Base-by-base conservation (phyloP, 1,139 yeast species). In the Meyerozyma carpophila region DNA sequence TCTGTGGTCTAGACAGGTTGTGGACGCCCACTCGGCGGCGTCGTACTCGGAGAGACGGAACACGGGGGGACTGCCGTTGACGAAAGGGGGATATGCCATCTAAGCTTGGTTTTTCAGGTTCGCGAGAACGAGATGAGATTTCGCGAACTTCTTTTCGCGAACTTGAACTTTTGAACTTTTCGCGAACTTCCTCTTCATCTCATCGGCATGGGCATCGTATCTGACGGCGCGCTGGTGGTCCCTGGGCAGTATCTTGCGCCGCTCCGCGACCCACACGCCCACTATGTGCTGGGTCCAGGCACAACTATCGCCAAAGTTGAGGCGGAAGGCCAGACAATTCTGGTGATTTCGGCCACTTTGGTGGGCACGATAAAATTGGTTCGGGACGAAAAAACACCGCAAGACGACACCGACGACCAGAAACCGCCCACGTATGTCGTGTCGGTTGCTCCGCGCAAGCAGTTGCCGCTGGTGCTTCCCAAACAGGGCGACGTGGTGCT, bases 401-500 rank as follows among this genome's bases (percentile, higher is more conserved):
- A 49, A 10, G 49, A 47, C 4, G 47, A 27, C 29, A 27, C 13
- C 13, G 13, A 5, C 13, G 29, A 27, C 13, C 11, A 27, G 13
- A 27, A 27, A 7, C 7, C 29, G 7, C 29, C 29, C 29, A 16
- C 25, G 8, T 8, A 39, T 31, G 41, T 40, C 28, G 40, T 13
- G 28, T 48, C 32, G 40, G 51, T 41, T 45, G 48, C 47, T 46
- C 50, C 50, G 43, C 45, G 43, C 18, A 60, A 4, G 42, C 51
- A 16, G 61, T 54, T 39, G 34, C 43, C 4, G 47, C 54, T 29
- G 44, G 76, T 75, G 46, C 69, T 93, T 44, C 98, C 98, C 4
- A 79, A 81, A 50, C 96, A 89, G 50, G 86, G 88, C 37, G 96
- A 91, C 59, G 63, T 84, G 11, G 97, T 94, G 3, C 68, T 93